These are phyloP conservation scores for Trichoderma koningiopsis DNA, from an alignment of 2,329 filamentous ascomycete genomes.

Conservation along the genomic window DNA sequence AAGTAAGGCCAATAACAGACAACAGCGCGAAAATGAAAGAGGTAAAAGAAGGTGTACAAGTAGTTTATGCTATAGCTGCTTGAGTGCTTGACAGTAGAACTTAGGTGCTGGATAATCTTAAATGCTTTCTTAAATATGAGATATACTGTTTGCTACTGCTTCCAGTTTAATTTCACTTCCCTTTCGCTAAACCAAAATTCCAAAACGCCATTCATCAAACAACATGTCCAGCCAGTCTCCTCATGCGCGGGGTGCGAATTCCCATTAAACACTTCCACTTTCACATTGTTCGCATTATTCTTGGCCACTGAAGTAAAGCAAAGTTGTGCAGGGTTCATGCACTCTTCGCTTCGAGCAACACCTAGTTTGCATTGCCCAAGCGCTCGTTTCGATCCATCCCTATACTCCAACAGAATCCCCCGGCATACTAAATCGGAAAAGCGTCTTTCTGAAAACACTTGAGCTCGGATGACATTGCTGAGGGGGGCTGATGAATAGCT, in stretches of 20 bases:
- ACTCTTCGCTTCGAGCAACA: not conserved
- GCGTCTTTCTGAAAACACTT: not conserved
- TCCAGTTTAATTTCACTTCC: not conserved
- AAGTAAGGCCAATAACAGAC: no score
- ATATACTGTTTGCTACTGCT: not conserved
- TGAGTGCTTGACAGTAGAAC: no score
- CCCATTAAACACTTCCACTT: not conserved
- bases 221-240: not conserved
- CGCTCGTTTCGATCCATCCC: not conserved
- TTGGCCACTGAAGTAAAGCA: not conserved
- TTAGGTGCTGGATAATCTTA: no score
- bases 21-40: no score
- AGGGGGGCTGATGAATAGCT: not conserved
- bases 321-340: not conserved
- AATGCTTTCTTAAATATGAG: no score
- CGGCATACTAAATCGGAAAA: not conserved
- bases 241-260: not conserved
- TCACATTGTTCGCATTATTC: not conserved
- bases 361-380: not conserved
- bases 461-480: not conserved
- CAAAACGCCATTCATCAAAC: not conserved
- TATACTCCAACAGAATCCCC: not conserved
- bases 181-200: not conserved
- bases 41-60: no score
- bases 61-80: no score